Conservation (phyloP, 1,139 yeast species). For the Barnettozyma hawaiiensis region DNA sequence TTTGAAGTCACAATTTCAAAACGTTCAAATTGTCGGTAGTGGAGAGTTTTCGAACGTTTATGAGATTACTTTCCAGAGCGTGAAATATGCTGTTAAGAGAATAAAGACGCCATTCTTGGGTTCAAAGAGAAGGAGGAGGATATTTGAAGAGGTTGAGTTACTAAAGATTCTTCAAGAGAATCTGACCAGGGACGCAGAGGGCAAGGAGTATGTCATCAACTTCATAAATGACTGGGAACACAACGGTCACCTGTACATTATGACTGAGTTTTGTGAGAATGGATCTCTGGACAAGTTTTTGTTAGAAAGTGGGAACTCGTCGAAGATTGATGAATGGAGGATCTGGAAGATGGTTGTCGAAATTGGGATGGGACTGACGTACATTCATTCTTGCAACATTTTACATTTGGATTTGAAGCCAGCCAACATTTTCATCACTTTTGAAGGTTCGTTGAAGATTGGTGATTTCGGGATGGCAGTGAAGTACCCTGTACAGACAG, state of each 20-base stretch:
- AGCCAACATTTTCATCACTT: constrained; percentile 87
- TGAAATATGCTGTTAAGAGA: constrained; percentile 80
- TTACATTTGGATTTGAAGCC: constrained; percentile 90
- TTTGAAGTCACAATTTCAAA: constrained; percentile 61
- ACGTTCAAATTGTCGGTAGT: constrained; percentile 65
- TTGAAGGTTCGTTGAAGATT: constrained; percentile 76
- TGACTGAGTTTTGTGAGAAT: constrained; percentile 94
- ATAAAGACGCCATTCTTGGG: constrained; percentile 52
- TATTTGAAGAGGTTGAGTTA: constrained; percentile 53
- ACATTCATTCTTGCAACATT: constrained; percentile 70
- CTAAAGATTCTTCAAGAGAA: constrained; percentile 38
- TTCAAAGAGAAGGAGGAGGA: constrained; percentile 44
- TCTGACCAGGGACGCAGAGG: constrained; percentile 54
- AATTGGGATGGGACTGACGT: constrained; percentile 68
- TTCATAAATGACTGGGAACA: constrained; percentile 84
- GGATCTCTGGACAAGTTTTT: constrained; percentile 83
- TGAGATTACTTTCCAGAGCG: constrained; percentile 61
- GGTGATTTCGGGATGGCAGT: constrained; percentile 72
- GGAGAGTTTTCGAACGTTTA: constrained; percentile 91
- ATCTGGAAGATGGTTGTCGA: constrained; percentile 95
- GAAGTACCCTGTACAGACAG: constrained; percentile 38
- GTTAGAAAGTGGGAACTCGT: constrained; percentile 72
- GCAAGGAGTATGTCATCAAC: constrained; percentile 73
- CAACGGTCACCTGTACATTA: constrained; percentile 66
- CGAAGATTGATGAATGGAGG: constrained; percentile 85